phyloP scores from a whole-genome alignment of 202 grass and related monocot species.

The Schoenoplectus tabernaemontani region DNA sequence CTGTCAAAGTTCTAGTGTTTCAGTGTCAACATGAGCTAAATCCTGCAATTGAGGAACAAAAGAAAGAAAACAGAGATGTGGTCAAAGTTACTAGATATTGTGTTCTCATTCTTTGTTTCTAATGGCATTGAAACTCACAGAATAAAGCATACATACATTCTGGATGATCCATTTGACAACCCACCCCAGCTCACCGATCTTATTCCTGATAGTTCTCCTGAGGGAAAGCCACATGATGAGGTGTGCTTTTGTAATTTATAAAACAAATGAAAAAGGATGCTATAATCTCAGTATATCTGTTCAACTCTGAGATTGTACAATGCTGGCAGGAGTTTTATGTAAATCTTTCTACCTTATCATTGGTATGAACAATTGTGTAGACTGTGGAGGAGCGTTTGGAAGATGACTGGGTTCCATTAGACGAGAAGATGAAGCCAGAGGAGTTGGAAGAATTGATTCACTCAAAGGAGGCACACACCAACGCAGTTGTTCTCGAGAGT shows the following conservation, averaged over 20 bases:
- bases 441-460: conserved; percentile 84
- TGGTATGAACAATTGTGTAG: conserved; percentile 23
- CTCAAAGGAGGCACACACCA: conserved; percentile 84
- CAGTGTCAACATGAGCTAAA: not conserved
- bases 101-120: not conserved
- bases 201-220: conserved; percentile 82
- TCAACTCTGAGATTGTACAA: not conserved
- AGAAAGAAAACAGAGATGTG: not conserved
- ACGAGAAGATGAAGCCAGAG: conserved; percentile 57
- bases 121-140: conserved; percentile 30
- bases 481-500: conserved; percentile 86
- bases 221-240: conserved; percentile 78
- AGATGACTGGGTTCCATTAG: conserved; percentile 88
- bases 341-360: not conserved
- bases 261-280: not conserved
- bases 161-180: conserved; percentile 97
- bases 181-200: conserved; percentile 66
- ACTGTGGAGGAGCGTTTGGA: conserved; percentile 77
- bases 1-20: not conserved
- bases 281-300: not conserved
- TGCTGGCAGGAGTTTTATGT: not conserved
- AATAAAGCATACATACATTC: conserved; percentile 93
- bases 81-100: not conserved
- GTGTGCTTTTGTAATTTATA: conserved; percentile 22
- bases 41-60: not conserved